Base-by-base conservation (phyloP, 208 protist genomes). In the Wallacemonas sp. region DNA sequence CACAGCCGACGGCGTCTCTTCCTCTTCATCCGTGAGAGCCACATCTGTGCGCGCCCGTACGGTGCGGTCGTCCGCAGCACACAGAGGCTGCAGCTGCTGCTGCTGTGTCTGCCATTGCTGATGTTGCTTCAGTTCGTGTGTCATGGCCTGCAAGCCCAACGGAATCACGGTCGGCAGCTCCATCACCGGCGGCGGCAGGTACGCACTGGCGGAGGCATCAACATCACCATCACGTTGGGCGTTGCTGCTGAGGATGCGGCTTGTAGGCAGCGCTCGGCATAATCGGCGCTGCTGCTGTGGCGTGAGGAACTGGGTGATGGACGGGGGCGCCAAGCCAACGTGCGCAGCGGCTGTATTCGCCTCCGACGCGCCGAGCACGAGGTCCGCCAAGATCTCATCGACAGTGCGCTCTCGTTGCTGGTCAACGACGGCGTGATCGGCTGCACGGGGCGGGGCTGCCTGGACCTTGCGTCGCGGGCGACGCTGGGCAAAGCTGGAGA, bases 401-500 rank as follows among this genome's bases (percentile, higher is more conserved):
- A 41, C 36, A 41, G 36, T 6, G 36, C 36, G 58, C 24, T 27
- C 34, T 46, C 57, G 9, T n/a, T n/a, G n/a, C n/a, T n/a, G n/a
- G n/a, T n/a, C n/a, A n/a, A n/a, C n/a, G n/a, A n/a, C n/a, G n/a
- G n/a, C n/a, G n/a, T n/a, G n/a, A n/a, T n/a, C n/a, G n/a, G n/a
- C n/a, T n/a, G n/a, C n/a, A n/a, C n/a, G n/a, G n/a, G n/a, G n/a
- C n/a, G n/a, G n/a, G n/a, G n/a, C n/a, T n/a, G n/a, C n/a, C n/a
- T n/a, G n/a, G n/a, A n/a, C n/a, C n/a, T n/a, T n/a, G n/a, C n/a
- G n/a, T n/a, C n/a, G n/a, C n/a, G n/a, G 26, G 26, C 72, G 80
- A 52, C 47, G 61, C 48, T 72, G 76, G 6, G 79, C 74, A 44
- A 92, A 92, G 19, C 52, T 67, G 33, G 71, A 68, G 39, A 95